Conservation (phyloP, 371 early-diverging fungal genomes). For the Syncephalastrum monosporum region DNA sequence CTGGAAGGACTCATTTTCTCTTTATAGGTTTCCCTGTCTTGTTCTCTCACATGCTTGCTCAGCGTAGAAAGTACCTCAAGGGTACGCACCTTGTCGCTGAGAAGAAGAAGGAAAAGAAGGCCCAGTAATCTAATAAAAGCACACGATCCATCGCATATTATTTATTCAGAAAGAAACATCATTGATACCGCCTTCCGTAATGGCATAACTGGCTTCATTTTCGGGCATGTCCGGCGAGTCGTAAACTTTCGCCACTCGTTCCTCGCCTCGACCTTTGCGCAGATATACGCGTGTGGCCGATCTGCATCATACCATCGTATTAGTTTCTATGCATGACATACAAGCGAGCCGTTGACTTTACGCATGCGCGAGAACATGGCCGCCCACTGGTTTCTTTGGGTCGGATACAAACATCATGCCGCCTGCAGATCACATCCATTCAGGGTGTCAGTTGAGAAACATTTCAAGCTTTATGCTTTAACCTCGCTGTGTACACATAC, state of each 20-base stretch:
- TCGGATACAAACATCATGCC: conserved; percentile 79
- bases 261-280: conserved; percentile 87
- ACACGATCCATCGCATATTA: background rate
- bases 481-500: conserved; percentile 42
- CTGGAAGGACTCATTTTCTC: background rate
- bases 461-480: conserved; percentile 61
- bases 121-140: conserved; percentile 12
- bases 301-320: conserved; percentile 11
- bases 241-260: conserved; percentile 85
- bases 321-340: background rate
- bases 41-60: conserved; percentile 90
- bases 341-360: background rate
- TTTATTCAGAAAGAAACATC: conserved; percentile 22
- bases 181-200: conserved; percentile 34
- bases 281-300: conserved; percentile 75
- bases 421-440: conserved; percentile 7
- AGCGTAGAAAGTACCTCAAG: conserved; percentile 74
- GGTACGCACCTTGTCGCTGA: conserved; percentile 10
- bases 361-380: conserved; percentile 61
- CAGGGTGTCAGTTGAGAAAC: conserved; percentile 21
- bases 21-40: conserved; percentile 72
- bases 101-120: conserved; percentile 14
- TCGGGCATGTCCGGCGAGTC: conserved; percentile 89
- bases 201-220: conserved; percentile 64
- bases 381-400: conserved; percentile 87